A percentile compares a stretch with the other conserved stretches of the same genome.
These are phyloP conservation scores for Sutorius australiensis DNA, from an alignment of 768 basidiomycete species.

Conservation along the genomic window DNA sequence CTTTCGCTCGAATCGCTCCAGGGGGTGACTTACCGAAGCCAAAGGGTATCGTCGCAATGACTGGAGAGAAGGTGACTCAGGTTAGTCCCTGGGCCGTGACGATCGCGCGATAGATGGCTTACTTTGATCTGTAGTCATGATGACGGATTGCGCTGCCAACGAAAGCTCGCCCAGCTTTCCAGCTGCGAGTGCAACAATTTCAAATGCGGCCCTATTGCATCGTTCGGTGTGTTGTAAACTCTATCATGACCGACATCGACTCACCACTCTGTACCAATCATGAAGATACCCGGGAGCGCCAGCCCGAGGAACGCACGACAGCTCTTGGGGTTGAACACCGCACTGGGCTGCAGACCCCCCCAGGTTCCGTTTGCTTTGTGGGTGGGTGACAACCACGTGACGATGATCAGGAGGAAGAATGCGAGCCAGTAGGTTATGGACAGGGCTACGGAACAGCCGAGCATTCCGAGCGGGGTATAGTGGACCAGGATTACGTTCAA, in stretches of 20 bases:
- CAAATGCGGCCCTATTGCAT: conserved; percentile 65
- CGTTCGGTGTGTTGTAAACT: background rate
- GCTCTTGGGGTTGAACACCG: conserved; percentile 44
- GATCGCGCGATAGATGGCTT: conserved; percentile 1
- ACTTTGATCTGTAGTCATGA: conserved; percentile 82
- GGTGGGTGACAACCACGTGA: conserved; percentile 46
- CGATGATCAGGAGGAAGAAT: conserved; percentile 51
- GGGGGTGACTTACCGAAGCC: conserved; percentile 48
- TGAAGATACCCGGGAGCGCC: conserved; percentile 72
- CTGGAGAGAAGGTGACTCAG: conserved; percentile 30
- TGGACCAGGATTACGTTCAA: conserved; percentile 63
- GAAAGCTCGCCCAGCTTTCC: conserved; percentile 64
- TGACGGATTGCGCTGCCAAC: conserved; percentile 72
- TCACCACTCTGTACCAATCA: conserved; percentile 81
- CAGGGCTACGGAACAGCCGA: conserved; percentile 65
- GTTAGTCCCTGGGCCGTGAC: background rate
- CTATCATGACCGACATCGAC: conserved; percentile 6
- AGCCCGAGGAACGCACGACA: conserved; percentile 59
- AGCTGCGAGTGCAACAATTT: conserved; percentile 76
- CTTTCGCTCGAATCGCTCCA: background rate
- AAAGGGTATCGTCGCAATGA: conserved; percentile 72
- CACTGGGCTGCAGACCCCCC: conserved; percentile 50
- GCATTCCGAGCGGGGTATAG: conserved; percentile 55
- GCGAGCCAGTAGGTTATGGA: conserved; percentile 69
- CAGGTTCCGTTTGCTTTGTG: conserved; percentile 60